These are phyloP conservation scores for Debaryomyces maramus DNA, from an alignment of 805 yeast species.

Conservation along the genomic window DNA sequence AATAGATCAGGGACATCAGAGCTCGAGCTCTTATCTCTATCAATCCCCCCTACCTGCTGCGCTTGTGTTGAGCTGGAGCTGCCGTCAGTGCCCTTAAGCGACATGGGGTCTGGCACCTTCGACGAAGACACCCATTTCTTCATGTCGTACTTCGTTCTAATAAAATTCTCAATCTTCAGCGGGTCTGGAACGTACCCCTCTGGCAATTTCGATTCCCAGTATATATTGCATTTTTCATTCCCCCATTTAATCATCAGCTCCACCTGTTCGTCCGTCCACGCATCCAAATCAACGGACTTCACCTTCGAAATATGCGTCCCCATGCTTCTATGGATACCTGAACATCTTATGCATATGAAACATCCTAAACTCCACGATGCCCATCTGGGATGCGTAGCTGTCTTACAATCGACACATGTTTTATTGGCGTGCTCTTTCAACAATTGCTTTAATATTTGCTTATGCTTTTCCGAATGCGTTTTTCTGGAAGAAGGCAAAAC, in stretches of 20 bases:
- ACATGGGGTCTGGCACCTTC: slow-evolving; percentile 59
- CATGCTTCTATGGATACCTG: slow-evolving; percentile 92
- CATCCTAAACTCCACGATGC: slow-evolving; percentile 96
- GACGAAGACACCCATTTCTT: slow-evolving; percentile 78
- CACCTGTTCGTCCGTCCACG: slow-evolving; percentile 94
- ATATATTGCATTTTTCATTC: slow-evolving; percentile 70
- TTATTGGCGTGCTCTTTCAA: slow-evolving; percentile 77
- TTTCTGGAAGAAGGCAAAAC: slow-evolving; percentile 46
- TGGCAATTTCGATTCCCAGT: slow-evolving; percentile 84
- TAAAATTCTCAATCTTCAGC: slow-evolving; percentile 82
- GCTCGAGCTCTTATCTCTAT: neutral
- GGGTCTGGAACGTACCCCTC: slow-evolving; percentile 74
- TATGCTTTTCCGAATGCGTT: slow-evolving; percentile 55
- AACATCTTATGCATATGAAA: slow-evolving; percentile 90
- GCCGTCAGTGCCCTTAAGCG: slow-evolving; percentile 18
- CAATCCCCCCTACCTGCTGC: neutral
- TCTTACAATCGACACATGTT: slow-evolving; percentile 89
- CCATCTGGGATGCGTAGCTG: slow-evolving; percentile 92
- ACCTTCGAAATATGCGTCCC: slow-evolving; percentile 95
- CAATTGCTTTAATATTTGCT: slow-evolving; percentile 69
- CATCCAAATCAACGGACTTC: slow-evolving; percentile 89
- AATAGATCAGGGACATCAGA: neutral
- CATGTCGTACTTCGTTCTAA: slow-evolving; percentile 87
- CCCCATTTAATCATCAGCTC: slow-evolving; percentile 85
- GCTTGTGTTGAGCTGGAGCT: neutral